Evolutionary conservation across 2,329 filamentous ascomycete species (phyloP).

Genomic region (Verticillium dahliae): DNA sequence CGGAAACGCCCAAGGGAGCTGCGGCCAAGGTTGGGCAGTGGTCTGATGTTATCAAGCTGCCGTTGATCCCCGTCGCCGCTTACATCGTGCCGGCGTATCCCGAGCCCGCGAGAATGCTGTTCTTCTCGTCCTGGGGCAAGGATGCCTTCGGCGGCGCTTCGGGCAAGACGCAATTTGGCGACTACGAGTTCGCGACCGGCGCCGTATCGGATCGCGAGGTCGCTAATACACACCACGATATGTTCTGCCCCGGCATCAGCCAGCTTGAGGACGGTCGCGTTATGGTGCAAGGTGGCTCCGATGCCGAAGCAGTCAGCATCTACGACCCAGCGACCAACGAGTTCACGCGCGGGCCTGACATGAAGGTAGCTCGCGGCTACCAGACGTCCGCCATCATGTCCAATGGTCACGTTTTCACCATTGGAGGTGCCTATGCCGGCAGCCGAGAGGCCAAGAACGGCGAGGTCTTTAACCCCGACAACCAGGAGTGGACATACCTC

Average conservation of each 20-base stretch:
- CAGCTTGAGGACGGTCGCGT: slow-evolving; percentile 40
- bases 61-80: slow-evolving; percentile 19
- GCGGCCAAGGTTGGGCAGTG: slow-evolving; percentile 13
- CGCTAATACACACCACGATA: slow-evolving; percentile 40
- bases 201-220: slow-evolving; percentile 23
- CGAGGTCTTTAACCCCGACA: slow-evolving; percentile 42
- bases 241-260: slow-evolving; percentile 52
- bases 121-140: slow-evolving; percentile 17
- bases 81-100: slow-evolving; percentile 18
- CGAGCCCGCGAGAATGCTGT: slow-evolving; percentile 14
- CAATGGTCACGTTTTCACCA: slow-evolving; percentile 49
- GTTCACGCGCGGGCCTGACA: slow-evolving; percentile 32
- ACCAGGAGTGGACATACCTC: slow-evolving; percentile 39
- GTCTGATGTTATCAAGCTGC: slow-evolving; percentile 17
- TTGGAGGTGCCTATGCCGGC: slow-evolving; percentile 49
- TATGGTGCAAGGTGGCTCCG: slow-evolving; percentile 47
- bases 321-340: slow-evolving; percentile 30
- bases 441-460: slow-evolving; percentile 44
- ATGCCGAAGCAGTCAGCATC: slow-evolving; percentile 39
- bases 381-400: slow-evolving; percentile 43
- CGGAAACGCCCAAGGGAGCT: background rate
- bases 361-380: slow-evolving; percentile 44
- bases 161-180: slow-evolving; percentile 14
- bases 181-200: slow-evolving; percentile 15
- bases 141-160: slow-evolving; percentile 15